phyloP scores from a whole-genome alignment of 1,139 yeast species.

The Saccharomyces pastorianus region DNA sequence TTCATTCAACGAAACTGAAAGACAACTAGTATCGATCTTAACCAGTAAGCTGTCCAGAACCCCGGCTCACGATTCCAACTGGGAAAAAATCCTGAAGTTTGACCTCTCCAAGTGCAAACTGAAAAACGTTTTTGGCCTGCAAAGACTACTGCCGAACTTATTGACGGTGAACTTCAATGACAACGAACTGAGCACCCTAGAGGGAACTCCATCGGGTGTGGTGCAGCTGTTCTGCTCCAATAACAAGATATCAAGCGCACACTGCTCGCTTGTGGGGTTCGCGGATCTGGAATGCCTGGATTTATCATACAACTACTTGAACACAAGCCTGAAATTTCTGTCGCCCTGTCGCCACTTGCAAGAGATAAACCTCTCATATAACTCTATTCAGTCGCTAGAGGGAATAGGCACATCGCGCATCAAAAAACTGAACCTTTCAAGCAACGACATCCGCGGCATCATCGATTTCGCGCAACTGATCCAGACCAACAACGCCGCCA shows the following conservation, averaged over 20 bases:
- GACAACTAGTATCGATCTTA: slow-evolving; percentile 19
- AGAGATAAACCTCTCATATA: slow-evolving; percentile 20
- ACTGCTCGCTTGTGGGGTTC: slow-evolving; percentile 12
- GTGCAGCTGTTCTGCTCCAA: slow-evolving; percentile 13
- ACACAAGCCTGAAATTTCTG: slow-evolving; percentile 14
- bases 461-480: slow-evolving; percentile 13
- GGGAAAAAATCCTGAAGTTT: slow-evolving; percentile 14
- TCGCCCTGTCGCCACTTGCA: slow-evolving; percentile 15
- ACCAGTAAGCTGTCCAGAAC: slow-evolving; percentile 16
- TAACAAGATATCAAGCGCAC: slow-evolving; percentile 17
- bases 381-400: slow-evolving; percentile 17
- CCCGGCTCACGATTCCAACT: slow-evolving; percentile 5
- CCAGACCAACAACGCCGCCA: slow-evolving; percentile 2
- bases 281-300: slow-evolving; percentile 21
- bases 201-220: slow-evolving; percentile 15
- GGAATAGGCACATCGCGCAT: slow-evolving; percentile 13
- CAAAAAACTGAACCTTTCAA: slow-evolving; percentile 15
- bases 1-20: slow-evolving; percentile 20
- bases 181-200: slow-evolving; percentile 18
- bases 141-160: slow-evolving; percentile 20
- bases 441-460: slow-evolving; percentile 22
- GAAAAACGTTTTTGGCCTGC: slow-evolving; percentile 17
- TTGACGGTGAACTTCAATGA: slow-evolving; percentile 13
- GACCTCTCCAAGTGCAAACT: slow-evolving; percentile 12
- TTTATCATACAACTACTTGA: slow-evolving; percentile 17